Evolutionary conservation across 2,329 filamentous ascomycete genomes (phyloP), one percentile per base, ranked within the genome.

Genomic region (Geosmithia morbida): DNA sequence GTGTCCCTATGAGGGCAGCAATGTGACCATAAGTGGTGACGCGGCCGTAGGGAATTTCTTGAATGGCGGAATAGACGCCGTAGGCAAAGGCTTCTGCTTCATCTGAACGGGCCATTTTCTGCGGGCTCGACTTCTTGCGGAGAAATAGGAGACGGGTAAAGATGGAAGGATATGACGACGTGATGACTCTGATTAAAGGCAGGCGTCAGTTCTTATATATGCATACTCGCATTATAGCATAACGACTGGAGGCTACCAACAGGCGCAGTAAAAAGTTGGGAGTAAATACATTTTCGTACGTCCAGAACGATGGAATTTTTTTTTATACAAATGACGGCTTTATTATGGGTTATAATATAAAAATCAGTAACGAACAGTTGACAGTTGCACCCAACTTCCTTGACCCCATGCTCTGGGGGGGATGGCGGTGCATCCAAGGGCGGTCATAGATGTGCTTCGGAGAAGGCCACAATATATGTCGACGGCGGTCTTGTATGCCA

Each of bases 1-100:
- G 85, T 39, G 78, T 85, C 43, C 84, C 85, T 8, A 89, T 65
- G 5, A 89, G 70, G 49, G 66, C 70, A 40, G 84, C 85, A 52
- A 89, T 87, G 60, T 88, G 84, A 2, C 85, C 87, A 60, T 97
- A 97, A 44, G 79, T 86, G 1, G 89, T 96, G 41, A 96, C 88
- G 59, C 75, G 84, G 51, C 90, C 90, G 8, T 65, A 59, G 0
- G 92, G 90, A 30, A 97, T 85, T 61, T 95, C 80, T 62, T 90
- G 86, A 3, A 96, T 77, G 14, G 89, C 87, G 50, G 72, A 68
- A 66, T 94, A 96, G 45, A 95, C 88, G 43, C 84, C 68, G 67
- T 71, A 67, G 63, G 83, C 87, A 70, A 88, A 90, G 18, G 82
- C 74, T 52, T 73, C 71, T 13, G 83, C 83, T 64, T 89, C 85